Evolutionary conservation across 1,284 basidiomycete species (phyloP), one percentile per base, ranked within the genome.

Genomic region (Cutaneotrichosporon dermatis): DNA sequence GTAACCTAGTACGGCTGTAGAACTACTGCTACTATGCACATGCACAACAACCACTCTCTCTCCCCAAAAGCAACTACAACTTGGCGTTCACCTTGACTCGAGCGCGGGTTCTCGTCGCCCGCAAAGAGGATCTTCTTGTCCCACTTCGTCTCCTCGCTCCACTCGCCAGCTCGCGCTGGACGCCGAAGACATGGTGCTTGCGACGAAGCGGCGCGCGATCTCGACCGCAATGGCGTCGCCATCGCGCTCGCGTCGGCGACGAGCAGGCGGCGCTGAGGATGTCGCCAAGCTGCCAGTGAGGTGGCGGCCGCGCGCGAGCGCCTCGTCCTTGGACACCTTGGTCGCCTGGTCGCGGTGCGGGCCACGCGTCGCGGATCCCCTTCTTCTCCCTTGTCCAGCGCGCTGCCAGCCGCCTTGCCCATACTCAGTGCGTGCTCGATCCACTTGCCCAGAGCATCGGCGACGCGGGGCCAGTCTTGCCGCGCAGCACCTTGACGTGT

Each of bases 401-500:
- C 34, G 13, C 16, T 13, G 35, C 16, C 12, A 2, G 37, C 7
- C 2, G 16, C 15, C 5, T 25, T 25, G 25, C 50, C 50, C 0
- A 40, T n/a, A 4, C 11, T 4, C 4, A 51, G 50, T 4, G 50
- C 50, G 25, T 33, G 16, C 8, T 42, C 39, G 45, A 64, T 45
- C 63, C 63, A 64, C 7, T 11, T 16, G 25, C 34, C 40, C 11
- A 64, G 44, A 34, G 57, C 53, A 11, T 37, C 37, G 6, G 41
- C 37, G 15, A 50, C 46, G 13, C 15, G 5, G 10, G 6, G 5
- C 59, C 59, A 1, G 11, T 16, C 7, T 55, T 43, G 5, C 63
- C 63, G 36, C 53, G 57, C 9, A 64, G 41, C 4, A 64, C 63
- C 52, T 64, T 64, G 51, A 61, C 25, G 63, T 61, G 53, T 64